Evolutionary conservation across 768 basidiomycete genomes (phyloP), one percentile per base, ranked within the genome.

Genomic region (Boletus rubescentipes): DNA sequence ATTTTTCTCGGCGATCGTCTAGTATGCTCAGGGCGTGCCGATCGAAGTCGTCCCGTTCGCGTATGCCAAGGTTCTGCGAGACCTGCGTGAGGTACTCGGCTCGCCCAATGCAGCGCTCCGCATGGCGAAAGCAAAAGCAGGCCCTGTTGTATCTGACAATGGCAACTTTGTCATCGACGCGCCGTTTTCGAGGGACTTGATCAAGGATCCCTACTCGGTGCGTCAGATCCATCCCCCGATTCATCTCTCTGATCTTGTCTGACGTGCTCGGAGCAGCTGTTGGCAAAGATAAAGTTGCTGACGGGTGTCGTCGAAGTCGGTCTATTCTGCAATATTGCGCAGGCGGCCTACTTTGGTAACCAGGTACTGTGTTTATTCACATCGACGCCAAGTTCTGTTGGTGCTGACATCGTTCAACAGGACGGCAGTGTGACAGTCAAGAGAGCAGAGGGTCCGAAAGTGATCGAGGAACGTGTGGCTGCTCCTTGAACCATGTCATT

Each of bases 231-330:
- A 8, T 36, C 9, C 8, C 11, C 31, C 16, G 20, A 16, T 16
- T 9, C 30, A 10, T 32, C 12, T 15, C 16, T 23, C 31, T 58
- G 30, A 49, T 11, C 0, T 26, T 9, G 30, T 35, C 43, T 57
- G 29, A 58, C 34, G 1, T 20, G 29, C 18, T 11, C 14, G 34
- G 45, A 29, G 12, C 66, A 95, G 91, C 77, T 98, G 16, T 74
- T 96, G 74, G 70, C 76, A 15, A 77, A 80, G 55, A 88, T 98
- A 66, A 98, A 98, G 77, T 83, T 96, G 81, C 79, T 98, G 55
- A 98, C 96, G 4, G 97, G 97, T 42, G 93, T 98, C 21, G 92
- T 98, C n/a, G 97, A 99, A 71, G 97, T 98, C 32, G 97, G 97
- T 1, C 72, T 99, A n/a, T 98, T 99, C 75, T 94, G 92, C 67